These are phyloP conservation scores for Pseudozyma flocculosa DNA, from an alignment of 1,284 basidiomycete species.

Conservation along the genomic window DNA sequence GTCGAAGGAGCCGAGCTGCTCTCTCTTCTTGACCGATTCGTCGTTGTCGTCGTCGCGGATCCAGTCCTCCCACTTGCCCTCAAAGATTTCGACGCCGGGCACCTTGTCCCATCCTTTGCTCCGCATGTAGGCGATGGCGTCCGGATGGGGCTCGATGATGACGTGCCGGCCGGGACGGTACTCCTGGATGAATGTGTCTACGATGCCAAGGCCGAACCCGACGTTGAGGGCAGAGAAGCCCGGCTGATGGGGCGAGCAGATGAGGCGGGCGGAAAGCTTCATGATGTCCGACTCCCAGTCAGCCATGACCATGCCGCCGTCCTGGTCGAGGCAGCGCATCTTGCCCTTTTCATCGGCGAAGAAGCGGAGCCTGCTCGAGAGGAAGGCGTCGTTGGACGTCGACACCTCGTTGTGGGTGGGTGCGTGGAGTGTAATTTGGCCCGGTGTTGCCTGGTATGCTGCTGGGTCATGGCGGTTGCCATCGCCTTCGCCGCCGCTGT, in stretches of 20 bases:
- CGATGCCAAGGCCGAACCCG: conserved; percentile 92
- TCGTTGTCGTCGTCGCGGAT: conserved; percentile 80
- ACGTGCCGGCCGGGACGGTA: conserved; percentile 73
- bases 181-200: conserved; percentile 78
- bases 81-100: conserved; percentile 48
- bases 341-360: conserved; percentile 67
- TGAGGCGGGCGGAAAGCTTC: conserved; percentile 34
- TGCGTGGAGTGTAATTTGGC: conserved; percentile 60
- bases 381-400: conserved; percentile 71
- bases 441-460: conserved; percentile 58
- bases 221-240: conserved; percentile 79
- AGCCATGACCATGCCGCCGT: conserved; percentile 70
- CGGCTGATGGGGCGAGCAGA: conserved; percentile 45
- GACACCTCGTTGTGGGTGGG: conserved; percentile 30
- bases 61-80: conserved; percentile 61
- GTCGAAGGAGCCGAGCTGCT: conserved; percentile 71
- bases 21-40: conserved; percentile 72
- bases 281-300: conserved; percentile 62
- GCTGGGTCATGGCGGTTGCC: conserved; percentile 3
- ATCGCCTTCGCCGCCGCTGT: no score
- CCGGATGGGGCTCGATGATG: conserved; percentile 92
- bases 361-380: conserved; percentile 73
- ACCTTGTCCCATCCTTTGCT: conserved; percentile 54
- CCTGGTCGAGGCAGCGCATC: conserved; percentile 71
- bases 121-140: conserved; percentile 79